Percentiles rank a stretch among this genome's conserved stretches.
Conservation (phyloP, 345 rosid genomes). For the Chamaenerion angustifolium region DNA sequence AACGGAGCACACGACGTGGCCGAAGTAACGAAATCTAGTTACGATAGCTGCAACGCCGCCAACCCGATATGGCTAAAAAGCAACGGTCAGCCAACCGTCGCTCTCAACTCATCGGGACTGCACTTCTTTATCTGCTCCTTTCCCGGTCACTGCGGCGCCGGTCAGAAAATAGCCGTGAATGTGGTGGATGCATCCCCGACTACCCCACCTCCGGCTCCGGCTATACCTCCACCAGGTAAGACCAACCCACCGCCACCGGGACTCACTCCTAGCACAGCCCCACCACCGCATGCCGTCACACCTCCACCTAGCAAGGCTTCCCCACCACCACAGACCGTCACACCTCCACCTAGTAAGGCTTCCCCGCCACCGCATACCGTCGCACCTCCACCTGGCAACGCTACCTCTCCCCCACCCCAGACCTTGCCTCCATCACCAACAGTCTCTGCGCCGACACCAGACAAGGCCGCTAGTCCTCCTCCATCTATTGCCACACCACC, state of each 20-base stretch:
- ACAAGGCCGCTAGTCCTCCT: no score
- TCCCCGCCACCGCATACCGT: neutral
- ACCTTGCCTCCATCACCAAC: no score
- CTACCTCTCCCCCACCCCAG: no score
- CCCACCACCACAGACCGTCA: constrained; percentile 45
- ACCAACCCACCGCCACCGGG: constrained; percentile 7
- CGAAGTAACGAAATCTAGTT: constrained; percentile 22
- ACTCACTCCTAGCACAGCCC: constrained; percentile 25
- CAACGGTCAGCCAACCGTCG: constrained; percentile 23
- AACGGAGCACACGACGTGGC: constrained; percentile 40
- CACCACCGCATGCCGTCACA: no score
- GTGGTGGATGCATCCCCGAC: constrained; percentile 13
- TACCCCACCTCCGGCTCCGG: neutral
- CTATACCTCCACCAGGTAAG: constrained; percentile 1
- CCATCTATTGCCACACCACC: no score
- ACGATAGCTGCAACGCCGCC: constrained; percentile 18
- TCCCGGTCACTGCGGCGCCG: constrained; percentile 26
- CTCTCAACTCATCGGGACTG: constrained; percentile 28
- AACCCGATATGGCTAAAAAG: constrained; percentile 11
- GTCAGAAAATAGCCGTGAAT: constrained; percentile 32
- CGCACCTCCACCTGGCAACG: neutral
- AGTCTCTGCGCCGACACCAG: no score
- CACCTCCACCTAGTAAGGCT: constrained; percentile 28
- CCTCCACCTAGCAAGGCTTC: no score
- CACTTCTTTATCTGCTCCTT: constrained; percentile 32